Percentiles rank a stretch among this genome's conserved stretches.
Conservation (phyloP, 169 alveolate genomes). For the Pseudocohnilembus persalinus region DNA sequence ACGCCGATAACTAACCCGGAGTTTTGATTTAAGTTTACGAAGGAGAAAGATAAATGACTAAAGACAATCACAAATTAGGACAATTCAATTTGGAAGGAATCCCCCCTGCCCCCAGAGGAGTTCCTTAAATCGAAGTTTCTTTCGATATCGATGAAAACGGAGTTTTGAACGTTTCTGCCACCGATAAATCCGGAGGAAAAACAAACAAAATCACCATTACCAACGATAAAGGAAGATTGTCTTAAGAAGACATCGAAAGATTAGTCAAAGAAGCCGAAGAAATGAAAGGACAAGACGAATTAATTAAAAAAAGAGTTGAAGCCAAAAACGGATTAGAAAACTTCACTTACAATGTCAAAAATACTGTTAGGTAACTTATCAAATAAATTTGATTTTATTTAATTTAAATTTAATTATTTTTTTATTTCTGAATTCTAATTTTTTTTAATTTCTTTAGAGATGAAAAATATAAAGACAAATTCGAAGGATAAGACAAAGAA, state of each 20-base stretch:
- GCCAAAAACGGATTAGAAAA: conserved; percentile 94
- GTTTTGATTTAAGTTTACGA: conserved; percentile 96
- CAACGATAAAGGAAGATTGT: conserved; percentile 95
- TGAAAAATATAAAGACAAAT: conserved; percentile 92
- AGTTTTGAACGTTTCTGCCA: conserved; percentile 95
- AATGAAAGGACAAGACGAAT: conserved; percentile 94
- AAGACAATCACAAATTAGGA: conserved; percentile 97
- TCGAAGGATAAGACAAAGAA: conserved; percentile 90
- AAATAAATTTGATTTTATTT: too few species aligned
- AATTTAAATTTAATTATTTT: not conserved
- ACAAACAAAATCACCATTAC: conserved; percentile 95
- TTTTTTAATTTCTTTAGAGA: conserved; percentile 47
- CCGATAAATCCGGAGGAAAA: conserved; percentile 95
- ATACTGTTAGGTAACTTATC: conserved; percentile 83
- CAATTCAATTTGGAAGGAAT: conserved; percentile 96
- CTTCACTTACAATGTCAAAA: conserved; percentile 93
- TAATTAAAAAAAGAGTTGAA: conserved; percentile 88
- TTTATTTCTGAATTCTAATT: not conserved
- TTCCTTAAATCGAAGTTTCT: conserved; percentile 97
- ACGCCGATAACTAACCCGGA: conserved; percentile 96
- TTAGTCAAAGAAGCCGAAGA: conserved; percentile 97
- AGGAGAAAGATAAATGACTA: conserved; percentile 97
- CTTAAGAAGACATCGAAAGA: conserved; percentile 94
- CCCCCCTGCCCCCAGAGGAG: conserved; percentile 99
- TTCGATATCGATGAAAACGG: conserved; percentile 98